Base-by-base conservation (phyloP, 805 yeast species). In the Zygosaccharomyces siamensis region DNA sequence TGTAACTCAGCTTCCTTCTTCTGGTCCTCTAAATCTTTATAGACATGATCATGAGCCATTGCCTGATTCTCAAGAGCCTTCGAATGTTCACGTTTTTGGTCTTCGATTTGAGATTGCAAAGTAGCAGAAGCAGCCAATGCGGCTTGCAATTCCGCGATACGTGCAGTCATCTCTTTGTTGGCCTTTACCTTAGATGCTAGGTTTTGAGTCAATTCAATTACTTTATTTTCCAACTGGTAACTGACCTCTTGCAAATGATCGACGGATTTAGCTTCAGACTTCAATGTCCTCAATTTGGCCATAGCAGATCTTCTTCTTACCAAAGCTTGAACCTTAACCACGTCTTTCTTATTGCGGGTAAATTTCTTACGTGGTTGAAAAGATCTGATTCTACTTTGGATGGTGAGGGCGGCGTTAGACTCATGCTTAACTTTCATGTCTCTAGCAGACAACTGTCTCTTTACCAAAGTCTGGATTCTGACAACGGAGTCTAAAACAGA, bases 161-260 rank as follows among this genome's bases (percentile, higher is more conserved):
- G 85, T 12, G 70, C 69, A 50, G 79, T 75, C 62, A 92, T 74
- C 52, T 76, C 78, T 71, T 84, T 84, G 68, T 90, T 90, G 58
- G 89, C 97, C 56, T 81, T 86, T 23, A 86, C 83, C 66, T 88
- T 86, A 32, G 81, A 70, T 0, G 96, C 80, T 52, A 92, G 74
- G 10, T 84, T 78, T 62, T 92, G 95, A 3, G 97, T 92, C 58
- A 93, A 79, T 68, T 90, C 95, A 56, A 93, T 89, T n/a, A 95
- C 97, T 75, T 95, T 93, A 70, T 93, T 93, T 69, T 93, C 99
- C 61, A 95, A 78, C 66, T 86, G 81, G 71, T 89, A 93, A 60
- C 95, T 89, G 35, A 88, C 95, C 66, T 92, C 96, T 68, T 88
- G 81, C 72, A 88, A 78, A 63, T 85, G 95, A 64, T 84, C 84